Evolutionary conservation across 805 yeast species (phyloP), one percentile per base, ranked within the genome.

Genomic region (Wickerhamiella kurtzmanii): DNA sequence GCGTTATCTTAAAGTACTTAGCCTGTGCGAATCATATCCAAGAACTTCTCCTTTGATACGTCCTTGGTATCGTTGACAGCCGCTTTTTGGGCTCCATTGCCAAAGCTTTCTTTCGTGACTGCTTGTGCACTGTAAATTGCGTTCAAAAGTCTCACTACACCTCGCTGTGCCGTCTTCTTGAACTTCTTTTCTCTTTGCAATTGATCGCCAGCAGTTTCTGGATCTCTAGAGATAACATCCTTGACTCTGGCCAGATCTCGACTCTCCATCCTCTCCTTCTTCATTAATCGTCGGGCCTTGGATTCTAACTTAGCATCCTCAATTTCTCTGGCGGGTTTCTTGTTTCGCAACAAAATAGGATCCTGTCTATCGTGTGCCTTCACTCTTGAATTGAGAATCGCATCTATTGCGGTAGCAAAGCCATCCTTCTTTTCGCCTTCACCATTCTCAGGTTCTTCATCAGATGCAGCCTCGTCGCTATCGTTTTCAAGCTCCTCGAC

Each of bases 281-380:
- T 64, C 16, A 89, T 51, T 18, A 79, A 75, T 53, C 80, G 72
- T 57, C 76, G 79, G 9, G 96, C 97, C 61, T 86, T 83, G 50
- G 76, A 75, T 56, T 89, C 96, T 41, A 92, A 68, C 58, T 82
- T 83, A 44, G 83, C 85, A 28, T 79, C 74, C 55, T 88, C 96
- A 48, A 82, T 72, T 54, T 83, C 79, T 64, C 79, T 80, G 0
- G 79, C 74, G 38, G 73, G 70, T 54, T 81, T 82, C 58, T 83
- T 82, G 20, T 75, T 70, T 65, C 97, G 78, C 5, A 89, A 88
- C 65, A 89, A 72, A 47, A 89, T 84, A 2, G 98, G 98, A 61
- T 88, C 95, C 41, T 74, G 74, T 59, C 96, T 73, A 59, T 82
- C 86, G 57, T 89, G 82, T 0, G 95, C 94, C 62, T 92, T 92